These are phyloP conservation scores for Penicillium sclerotigenum DNA, from an alignment of 2,329 filamentous ascomycete species.

Conservation along the genomic window DNA sequence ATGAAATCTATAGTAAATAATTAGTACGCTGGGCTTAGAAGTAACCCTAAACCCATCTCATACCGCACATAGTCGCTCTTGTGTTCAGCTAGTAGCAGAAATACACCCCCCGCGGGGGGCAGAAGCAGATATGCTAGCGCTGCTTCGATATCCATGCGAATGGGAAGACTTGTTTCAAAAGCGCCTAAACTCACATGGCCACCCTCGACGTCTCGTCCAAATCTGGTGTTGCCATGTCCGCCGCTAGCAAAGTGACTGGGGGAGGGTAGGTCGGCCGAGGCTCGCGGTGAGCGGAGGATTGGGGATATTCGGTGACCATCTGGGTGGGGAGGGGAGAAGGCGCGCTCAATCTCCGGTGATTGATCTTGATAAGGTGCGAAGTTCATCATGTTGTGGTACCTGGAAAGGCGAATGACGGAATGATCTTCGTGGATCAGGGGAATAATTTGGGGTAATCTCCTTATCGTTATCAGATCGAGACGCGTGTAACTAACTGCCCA, in stretches of 20 bases:
- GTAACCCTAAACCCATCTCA: constrained; percentile 11
- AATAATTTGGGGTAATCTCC: constrained; percentile 4
- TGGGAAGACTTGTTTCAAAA: constrained; percentile 85
- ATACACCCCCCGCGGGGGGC: constrained; percentile 79
- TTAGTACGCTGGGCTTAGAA: not conserved
- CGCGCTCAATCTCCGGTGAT: constrained; percentile 77
- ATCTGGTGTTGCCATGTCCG: constrained; percentile 42
- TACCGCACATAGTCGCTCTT: constrained; percentile 97
- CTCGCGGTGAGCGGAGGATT: constrained; percentile 53
- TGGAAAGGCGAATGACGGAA: not conserved
- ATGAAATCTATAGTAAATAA: constrained; percentile 65
- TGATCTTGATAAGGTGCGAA: constrained; percentile 97
- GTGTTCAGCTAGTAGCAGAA: constrained; percentile 81
- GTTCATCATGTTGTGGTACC: constrained; percentile 61
- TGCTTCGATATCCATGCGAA: constrained; percentile 86
- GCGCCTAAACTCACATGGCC: constrained; percentile 66
- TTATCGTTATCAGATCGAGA: constrained; percentile 17
- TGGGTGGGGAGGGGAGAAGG: constrained; percentile 67
- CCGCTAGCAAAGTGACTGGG: constrained; percentile 40
- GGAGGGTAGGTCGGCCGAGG: constrained; percentile 41
- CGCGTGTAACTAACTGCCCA: not conserved
- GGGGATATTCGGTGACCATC: constrained; percentile 51
- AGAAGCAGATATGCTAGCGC: constrained; percentile 81
- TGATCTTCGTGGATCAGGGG: constrained; percentile 3
- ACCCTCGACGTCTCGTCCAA: constrained; percentile 42